A percentile compares a stretch with the other conserved stretches of the same genome.
Evolutionary conservation across 495 filamentous ascomycete species (phyloP).

Genomic region (Podospora appendiculata): DNA sequence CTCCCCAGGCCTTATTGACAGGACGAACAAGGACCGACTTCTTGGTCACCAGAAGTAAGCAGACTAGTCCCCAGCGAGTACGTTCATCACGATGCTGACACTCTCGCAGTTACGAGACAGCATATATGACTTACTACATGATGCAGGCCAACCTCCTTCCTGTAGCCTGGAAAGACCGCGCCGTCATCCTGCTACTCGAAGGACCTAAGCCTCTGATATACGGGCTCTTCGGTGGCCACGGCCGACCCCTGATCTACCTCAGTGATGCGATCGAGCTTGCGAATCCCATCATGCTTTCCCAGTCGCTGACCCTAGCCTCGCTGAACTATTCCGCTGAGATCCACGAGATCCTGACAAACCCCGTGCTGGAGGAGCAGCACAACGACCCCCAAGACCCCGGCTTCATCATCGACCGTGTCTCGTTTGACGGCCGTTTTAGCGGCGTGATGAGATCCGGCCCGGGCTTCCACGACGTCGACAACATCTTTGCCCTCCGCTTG

Average conservation of each 20-base stretch:
- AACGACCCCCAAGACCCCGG: constrained; percentile 6
- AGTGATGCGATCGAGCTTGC: constrained; percentile 22
- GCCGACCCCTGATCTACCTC: constrained; percentile 17
- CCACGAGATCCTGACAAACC: constrained; percentile 15
- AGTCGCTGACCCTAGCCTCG: constrained; percentile 17
- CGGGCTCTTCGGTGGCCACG: constrained; percentile 19
- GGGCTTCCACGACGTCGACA: constrained; percentile 11
- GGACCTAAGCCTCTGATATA: constrained; percentile 16
- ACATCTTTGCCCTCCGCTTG: constrained; percentile 10
- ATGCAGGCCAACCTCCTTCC: constrained; percentile 16
- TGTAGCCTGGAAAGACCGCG: constrained; percentile 15
- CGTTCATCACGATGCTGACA: no score
- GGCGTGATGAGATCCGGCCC: constrained; percentile 21
- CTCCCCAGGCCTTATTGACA: constrained; percentile 17
- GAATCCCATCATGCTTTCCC: constrained; percentile 15
- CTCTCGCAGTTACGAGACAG: neutral
- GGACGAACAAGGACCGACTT: constrained; percentile 4
- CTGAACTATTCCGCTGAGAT: constrained; percentile 17
- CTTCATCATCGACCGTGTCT: constrained; percentile 12
- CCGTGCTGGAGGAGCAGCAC: constrained; percentile 3
- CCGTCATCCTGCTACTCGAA: constrained; percentile 14
- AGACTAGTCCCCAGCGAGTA: no score
- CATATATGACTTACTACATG: constrained; percentile 27
- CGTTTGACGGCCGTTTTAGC: constrained; percentile 20
- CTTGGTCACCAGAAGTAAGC: constrained; percentile 17